phyloP scores from a whole-genome alignment of 75 land plant genomes.

The Cunninghamia lanceolata region DNA sequence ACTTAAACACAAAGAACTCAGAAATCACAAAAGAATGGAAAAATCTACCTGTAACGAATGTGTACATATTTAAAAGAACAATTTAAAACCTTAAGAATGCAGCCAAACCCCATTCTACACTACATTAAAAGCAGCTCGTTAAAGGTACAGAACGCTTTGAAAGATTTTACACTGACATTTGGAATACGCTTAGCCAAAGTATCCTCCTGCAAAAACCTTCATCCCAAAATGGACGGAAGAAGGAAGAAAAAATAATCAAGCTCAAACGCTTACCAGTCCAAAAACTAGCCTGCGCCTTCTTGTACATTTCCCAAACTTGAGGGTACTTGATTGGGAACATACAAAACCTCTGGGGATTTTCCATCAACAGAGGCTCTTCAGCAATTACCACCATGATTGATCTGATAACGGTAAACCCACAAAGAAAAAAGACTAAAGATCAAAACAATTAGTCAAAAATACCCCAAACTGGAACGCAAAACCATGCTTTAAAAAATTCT shows the following conservation, averaged over 20 bases:
- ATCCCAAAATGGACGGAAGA: neutral
- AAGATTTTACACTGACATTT: neutral
- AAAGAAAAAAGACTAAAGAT: neutral
- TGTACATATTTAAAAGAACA: too few species aligned
- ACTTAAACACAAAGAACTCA: neutral
- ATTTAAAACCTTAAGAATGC: neutral
- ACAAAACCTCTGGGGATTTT: conserved; percentile 83
- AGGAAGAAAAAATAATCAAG: neutral
- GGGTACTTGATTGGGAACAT: conserved; percentile 91
- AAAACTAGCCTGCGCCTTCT: conserved; percentile 80
- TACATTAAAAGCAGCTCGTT: neutral
- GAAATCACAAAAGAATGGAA: neutral
- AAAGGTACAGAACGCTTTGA: neutral
- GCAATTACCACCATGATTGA: conserved; percentile 26
- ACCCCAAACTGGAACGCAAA: neutral
- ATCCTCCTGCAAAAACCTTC: neutral
- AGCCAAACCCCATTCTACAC: neutral
- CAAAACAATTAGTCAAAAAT: neutral
- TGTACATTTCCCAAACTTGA: conserved; percentile 89
- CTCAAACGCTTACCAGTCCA: conserved; percentile 35
- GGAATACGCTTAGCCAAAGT: neutral
- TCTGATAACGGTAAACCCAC: neutral
- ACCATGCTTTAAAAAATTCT: neutral
- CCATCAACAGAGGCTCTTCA: conserved; percentile 66
- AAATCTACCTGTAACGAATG: too few species aligned